Conservation (phyloP, 2,329 filamentous ascomycete species). For the Ophiostoma australiae region DNA sequence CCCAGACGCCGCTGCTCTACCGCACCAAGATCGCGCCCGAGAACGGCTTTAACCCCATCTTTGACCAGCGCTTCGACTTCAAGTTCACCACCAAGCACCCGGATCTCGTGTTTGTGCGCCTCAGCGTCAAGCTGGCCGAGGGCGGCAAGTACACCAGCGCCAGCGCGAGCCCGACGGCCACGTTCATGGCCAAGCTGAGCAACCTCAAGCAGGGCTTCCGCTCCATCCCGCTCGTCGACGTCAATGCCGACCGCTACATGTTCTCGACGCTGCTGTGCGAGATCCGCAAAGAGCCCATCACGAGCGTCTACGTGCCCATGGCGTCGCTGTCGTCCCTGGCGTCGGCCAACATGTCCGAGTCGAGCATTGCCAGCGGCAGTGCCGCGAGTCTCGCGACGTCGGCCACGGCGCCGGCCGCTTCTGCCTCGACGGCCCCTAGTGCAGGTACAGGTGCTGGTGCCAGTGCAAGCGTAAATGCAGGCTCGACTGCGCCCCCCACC, state of each 20-base stretch:
- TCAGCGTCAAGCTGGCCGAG: constrained; percentile 81
- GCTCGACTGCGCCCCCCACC: background rate
- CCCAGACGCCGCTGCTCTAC: constrained; percentile 36
- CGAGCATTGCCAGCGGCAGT: background rate
- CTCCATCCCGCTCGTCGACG: constrained; percentile 82
- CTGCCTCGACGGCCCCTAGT: too few relatives aligned
- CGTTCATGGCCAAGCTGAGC: constrained; percentile 86
- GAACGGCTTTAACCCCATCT: constrained; percentile 91
- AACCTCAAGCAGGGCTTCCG: constrained; percentile 89
- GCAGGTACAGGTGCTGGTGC: too few relatives aligned
- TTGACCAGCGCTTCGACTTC: constrained; percentile 73
- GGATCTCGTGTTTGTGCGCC: constrained; percentile 87
- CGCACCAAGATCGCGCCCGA: constrained; percentile 75
- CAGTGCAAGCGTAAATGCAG: background rate
- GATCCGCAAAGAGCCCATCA: constrained; percentile 61
- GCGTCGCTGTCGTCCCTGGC: background rate
- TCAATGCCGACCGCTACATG: constrained; percentile 84
- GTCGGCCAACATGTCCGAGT: constrained; percentile 31
- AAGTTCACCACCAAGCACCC: constrained; percentile 89
- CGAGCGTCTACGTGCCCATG: constrained; percentile 52
- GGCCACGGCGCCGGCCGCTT: background rate
- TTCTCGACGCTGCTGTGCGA: constrained; percentile 93
- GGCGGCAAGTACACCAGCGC: constrained; percentile 66
- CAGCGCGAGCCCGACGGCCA: constrained; percentile 60
- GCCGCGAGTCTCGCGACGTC: background rate